Conservation (phyloP, 2,329 filamentous ascomycete genomes). For the Penicillium sclerotigenum region DNA sequence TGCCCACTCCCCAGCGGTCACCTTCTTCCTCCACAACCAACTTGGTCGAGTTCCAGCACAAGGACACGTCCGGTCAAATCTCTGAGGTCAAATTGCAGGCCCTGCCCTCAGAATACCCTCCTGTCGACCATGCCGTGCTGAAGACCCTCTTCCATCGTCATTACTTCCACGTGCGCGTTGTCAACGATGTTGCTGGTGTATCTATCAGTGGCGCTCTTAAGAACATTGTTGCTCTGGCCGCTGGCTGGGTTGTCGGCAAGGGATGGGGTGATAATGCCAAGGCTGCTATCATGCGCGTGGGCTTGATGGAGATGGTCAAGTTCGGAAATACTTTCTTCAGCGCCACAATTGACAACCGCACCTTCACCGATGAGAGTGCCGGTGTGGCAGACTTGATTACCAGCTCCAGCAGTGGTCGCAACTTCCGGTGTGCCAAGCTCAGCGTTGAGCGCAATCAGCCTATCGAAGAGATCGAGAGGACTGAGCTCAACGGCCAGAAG, state of each 20-base stretch:
- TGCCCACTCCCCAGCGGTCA: slow-evolving; percentile 59
- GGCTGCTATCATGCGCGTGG: slow-evolving; percentile 96
- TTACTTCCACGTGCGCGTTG: slow-evolving; percentile 95
- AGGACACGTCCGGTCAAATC: slow-evolving; percentile 64
- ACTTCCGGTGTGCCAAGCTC: slow-evolving; percentile 90
- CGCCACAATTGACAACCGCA: slow-evolving; percentile 72
- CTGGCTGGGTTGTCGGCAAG: slow-evolving; percentile 90
- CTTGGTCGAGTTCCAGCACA: slow-evolving; percentile 57
- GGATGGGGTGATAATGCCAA: slow-evolving; percentile 99
- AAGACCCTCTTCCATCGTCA: slow-evolving; percentile 87
- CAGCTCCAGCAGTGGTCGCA: slow-evolving; percentile 84
- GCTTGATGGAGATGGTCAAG: slow-evolving; percentile 91
- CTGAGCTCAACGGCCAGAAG: slow-evolving; percentile 94
- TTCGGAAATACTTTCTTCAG: slow-evolving; percentile 94
- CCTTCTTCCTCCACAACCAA: slow-evolving; percentile 53
- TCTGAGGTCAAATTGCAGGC: slow-evolving; percentile 70
- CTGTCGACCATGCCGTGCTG: slow-evolving; percentile 79
- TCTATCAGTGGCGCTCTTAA: slow-evolving; percentile 93
- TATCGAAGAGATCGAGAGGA: slow-evolving; percentile 82
- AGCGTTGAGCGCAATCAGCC: slow-evolving; percentile 73
- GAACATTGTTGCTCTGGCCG: slow-evolving; percentile 92
- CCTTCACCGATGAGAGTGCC: slow-evolving; percentile 95
- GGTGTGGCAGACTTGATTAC: slow-evolving; percentile 96
- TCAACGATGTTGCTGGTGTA: slow-evolving; percentile 92
- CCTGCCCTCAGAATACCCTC: slow-evolving; percentile 76